Evolutionary conservation across 495 filamentous ascomycete genomes (phyloP).

Genomic region (Xylaria palmicola): DNA sequence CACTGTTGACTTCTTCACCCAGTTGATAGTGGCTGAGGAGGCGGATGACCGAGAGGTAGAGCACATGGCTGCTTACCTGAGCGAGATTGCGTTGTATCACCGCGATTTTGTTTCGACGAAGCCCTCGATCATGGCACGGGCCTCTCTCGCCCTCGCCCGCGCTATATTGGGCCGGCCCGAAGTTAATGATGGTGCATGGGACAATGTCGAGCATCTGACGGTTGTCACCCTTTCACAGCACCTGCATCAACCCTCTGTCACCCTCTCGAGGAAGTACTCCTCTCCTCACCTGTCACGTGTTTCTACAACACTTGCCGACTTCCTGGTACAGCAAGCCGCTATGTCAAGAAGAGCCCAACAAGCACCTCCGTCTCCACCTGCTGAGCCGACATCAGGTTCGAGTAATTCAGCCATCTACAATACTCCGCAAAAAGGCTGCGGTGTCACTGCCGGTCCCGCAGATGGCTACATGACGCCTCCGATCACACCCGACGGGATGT

Average conservation of each 20-base stretch:
- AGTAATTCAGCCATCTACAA: conserved; percentile 62
- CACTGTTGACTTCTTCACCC: conserved; percentile 89
- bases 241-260: conserved; percentile 80
- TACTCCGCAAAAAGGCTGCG: conserved; percentile 82
- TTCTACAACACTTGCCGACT: conserved; percentile 76
- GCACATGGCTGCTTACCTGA: conserved; percentile 90
- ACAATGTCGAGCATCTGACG: conserved; percentile 73
- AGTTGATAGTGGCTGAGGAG: conserved; percentile 65
- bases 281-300: conserved; percentile 78
- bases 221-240: conserved; percentile 84
- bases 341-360: conserved; percentile 56
- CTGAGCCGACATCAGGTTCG: conserved; percentile 49
- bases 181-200: conserved; percentile 73
- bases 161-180: conserved; percentile 82
- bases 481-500: conserved; percentile 85
- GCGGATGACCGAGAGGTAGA: conserved; percentile 84
- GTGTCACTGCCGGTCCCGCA: conserved; percentile 59
- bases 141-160: conserved; percentile 79
- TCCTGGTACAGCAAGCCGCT: conserved; percentile 79
- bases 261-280: conserved; percentile 85
- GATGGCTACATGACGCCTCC: conserved; percentile 91
- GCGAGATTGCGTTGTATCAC: conserved; percentile 93
- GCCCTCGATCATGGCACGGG: conserved; percentile 86
- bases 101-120: conserved; percentile 90
- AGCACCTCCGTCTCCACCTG: conserved; percentile 67